Evolutionary conservation across 163 green algal genomes (phyloP).

Genomic region (Trebouxiophyceae sp.): DNA sequence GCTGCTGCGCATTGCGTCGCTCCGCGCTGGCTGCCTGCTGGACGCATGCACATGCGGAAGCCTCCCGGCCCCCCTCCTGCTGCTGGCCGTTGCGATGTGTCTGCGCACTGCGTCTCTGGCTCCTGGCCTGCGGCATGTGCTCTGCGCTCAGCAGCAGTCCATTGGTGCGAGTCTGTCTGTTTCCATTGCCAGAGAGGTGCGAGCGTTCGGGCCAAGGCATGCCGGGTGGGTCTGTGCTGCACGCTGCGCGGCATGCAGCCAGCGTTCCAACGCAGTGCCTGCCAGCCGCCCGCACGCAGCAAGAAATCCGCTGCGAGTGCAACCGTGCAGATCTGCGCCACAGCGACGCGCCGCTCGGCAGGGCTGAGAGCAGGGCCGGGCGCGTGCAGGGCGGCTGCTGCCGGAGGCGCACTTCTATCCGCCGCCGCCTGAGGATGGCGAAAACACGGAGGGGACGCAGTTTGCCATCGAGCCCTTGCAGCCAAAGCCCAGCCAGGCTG

Average conservation of each 20-base stretch:
- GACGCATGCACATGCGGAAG: background rate
- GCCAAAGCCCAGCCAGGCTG: no score
- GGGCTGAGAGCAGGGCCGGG: background rate
- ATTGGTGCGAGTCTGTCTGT: no score
- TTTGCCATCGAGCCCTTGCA: background rate
- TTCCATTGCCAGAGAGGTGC: no score
- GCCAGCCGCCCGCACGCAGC: background rate
- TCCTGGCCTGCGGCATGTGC: no score
- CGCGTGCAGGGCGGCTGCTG: slow-evolving; percentile 2
- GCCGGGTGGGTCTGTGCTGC: background rate
- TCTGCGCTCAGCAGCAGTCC: no score
- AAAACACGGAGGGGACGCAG: background rate
- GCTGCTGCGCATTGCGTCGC: background rate
- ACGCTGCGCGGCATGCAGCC: background rate
- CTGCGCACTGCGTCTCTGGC: no score
- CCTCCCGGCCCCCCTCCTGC: background rate
- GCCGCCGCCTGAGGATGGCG: background rate
- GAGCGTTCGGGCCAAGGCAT: no score
- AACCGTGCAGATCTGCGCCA: no score
- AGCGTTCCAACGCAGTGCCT: background rate
- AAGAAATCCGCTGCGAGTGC: background rate
- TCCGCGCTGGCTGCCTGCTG: background rate
- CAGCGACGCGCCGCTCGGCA: no score
- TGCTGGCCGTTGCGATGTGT: background rate
- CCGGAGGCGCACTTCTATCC: slow-evolving; percentile 13